Percentiles rank a stretch among this genome's conserved stretches.
Evolutionary conservation across 495 filamentous ascomycete genomes (phyloP).

Genomic region (Sordaria brevicollis): DNA sequence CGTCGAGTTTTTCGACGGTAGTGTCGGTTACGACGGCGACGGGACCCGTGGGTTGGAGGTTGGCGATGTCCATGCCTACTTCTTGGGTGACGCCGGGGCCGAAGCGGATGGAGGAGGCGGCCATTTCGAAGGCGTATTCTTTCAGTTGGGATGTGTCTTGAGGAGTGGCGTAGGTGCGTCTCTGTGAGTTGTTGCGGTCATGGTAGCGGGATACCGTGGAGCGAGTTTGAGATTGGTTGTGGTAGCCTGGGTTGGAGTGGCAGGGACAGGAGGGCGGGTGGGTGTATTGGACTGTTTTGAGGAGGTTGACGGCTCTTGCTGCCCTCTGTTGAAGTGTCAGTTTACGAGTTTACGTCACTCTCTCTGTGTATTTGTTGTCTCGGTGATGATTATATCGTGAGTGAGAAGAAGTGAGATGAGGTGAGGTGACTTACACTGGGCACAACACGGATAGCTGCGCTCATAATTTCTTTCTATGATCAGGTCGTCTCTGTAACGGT

Average conservation of each 20-base stretch:
- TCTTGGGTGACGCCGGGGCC: slow-evolving; percentile 89
- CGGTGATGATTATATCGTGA: background rate
- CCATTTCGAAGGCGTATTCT: slow-evolving; percentile 99
- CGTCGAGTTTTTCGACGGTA: slow-evolving; percentile 66
- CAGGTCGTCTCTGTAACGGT: background rate
- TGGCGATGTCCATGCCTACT: slow-evolving; percentile 97
- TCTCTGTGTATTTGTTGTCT: background rate
- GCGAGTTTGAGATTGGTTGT: slow-evolving; percentile 45
- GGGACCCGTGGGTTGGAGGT: slow-evolving; percentile 64
- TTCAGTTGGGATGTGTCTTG: slow-evolving; percentile 61
- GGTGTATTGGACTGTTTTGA: slow-evolving; percentile 80
- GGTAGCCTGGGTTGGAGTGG: slow-evolving; percentile 72
- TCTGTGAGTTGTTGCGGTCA: slow-evolving; percentile 13
- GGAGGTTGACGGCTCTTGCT: slow-evolving; percentile 64
- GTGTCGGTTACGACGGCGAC: slow-evolving; percentile 87
- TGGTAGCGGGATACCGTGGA: slow-evolving; percentile 26
- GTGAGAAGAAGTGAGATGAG: background rate
- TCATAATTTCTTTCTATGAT: slow-evolving; percentile 20
- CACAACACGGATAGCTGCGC: slow-evolving; percentile 48
- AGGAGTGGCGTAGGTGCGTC: slow-evolving; percentile 56
- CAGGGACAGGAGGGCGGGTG: slow-evolving; percentile 89
- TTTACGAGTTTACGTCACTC: background rate
- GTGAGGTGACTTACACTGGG: slow-evolving; percentile 32
- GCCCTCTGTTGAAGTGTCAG: slow-evolving; percentile 44
- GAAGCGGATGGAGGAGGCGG: slow-evolving; percentile 84